These are phyloP conservation scores for Sporisorium sorghi DNA, from an alignment of 1,284 basidiomycete species.

Conservation along the genomic window DNA sequence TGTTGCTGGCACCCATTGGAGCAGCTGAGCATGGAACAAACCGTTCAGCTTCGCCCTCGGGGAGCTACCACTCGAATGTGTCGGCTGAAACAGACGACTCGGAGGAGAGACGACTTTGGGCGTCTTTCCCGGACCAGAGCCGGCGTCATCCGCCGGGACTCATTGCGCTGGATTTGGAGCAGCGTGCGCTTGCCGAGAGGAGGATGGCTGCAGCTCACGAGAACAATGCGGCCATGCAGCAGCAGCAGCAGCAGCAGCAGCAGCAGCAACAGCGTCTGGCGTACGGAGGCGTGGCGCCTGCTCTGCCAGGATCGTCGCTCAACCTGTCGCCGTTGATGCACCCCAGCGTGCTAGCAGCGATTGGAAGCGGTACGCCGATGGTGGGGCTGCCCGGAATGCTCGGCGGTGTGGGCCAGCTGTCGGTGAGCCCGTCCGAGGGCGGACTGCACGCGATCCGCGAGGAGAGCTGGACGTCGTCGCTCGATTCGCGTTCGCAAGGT, in stretches of 20 bases:
- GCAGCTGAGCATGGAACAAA: neutral
- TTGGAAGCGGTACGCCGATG: slow-evolving; percentile 11
- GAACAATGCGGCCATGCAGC: slow-evolving; percentile 13
- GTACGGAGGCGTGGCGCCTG: slow-evolving; percentile 9
- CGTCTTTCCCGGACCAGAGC: slow-evolving; percentile 53
- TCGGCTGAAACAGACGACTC: slow-evolving; percentile 41
- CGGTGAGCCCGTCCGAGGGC: slow-evolving; percentile 44
- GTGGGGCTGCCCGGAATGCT: slow-evolving; percentile 13
- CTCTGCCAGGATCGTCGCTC: slow-evolving; percentile 9
- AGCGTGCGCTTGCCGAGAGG: slow-evolving; percentile 26
- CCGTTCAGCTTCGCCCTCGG: slow-evolving; percentile 24
- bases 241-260: neutral
- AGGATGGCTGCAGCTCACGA: slow-evolving; percentile 16
- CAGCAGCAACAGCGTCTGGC: slow-evolving; percentile 13
- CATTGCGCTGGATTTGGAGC: slow-evolving; percentile 55
- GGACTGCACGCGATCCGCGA: slow-evolving; percentile 55
- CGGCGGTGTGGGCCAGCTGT: slow-evolving; percentile 23
- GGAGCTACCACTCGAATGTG: slow-evolving; percentile 22
- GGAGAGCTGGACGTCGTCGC: slow-evolving; percentile 50
- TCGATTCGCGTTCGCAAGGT: slow-evolving; percentile 37
- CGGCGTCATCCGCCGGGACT: slow-evolving; percentile 56
- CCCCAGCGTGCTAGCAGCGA: slow-evolving; percentile 21
- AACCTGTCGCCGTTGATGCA: slow-evolving; percentile 27
- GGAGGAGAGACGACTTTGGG: slow-evolving; percentile 55
- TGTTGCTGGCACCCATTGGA: slow-evolving; percentile 21